These are phyloP conservation scores for Trametes cubensis DNA, from an alignment of 768 basidiomycete genomes.

Conservation along the genomic window DNA sequence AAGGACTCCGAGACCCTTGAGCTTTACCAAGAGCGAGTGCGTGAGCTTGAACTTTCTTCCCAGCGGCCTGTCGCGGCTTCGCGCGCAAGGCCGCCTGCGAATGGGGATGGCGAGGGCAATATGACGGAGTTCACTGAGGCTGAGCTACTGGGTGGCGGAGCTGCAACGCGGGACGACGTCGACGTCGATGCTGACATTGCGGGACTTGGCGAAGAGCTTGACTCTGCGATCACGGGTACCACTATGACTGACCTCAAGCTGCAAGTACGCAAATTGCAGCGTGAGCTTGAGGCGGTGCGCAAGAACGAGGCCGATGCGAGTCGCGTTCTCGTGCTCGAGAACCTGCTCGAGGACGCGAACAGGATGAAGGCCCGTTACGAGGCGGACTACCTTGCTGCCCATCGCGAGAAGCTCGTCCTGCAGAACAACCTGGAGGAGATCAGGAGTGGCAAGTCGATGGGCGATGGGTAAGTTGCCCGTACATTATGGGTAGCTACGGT, in stretches of 20 bases:
- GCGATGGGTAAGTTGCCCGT: slow-evolving; percentile 65
- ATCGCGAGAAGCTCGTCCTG: slow-evolving; percentile 79
- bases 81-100: slow-evolving; percentile 17
- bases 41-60: slow-evolving; percentile 79
- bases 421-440: slow-evolving; percentile 88
- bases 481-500: background rate
- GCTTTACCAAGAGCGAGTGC: slow-evolving; percentile 86
- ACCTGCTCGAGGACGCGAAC: slow-evolving; percentile 88
- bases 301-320: slow-evolving; percentile 79
- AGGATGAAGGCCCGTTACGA: slow-evolving; percentile 90
- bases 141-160: slow-evolving; percentile 44
- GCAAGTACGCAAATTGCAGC: slow-evolving; percentile 76
- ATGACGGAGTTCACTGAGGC: slow-evolving; percentile 44
- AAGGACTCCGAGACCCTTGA: slow-evolving; percentile 86
- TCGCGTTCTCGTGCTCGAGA: slow-evolving; percentile 83
- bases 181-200: slow-evolving; percentile 53
- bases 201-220: slow-evolving; percentile 83
- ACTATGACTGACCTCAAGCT: slow-evolving; percentile 93
- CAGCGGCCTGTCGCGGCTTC: slow-evolving; percentile 47
- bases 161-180: slow-evolving; percentile 39
- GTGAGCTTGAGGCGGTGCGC: slow-evolving; percentile 76
- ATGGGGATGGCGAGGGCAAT: slow-evolving; percentile 20
- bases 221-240: slow-evolving; percentile 79
- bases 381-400: slow-evolving; percentile 80
- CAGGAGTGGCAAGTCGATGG: slow-evolving; percentile 78